Base-by-base conservation (phyloP, 305 asterid genomes). In the Fraxinus paxiana region DNA sequence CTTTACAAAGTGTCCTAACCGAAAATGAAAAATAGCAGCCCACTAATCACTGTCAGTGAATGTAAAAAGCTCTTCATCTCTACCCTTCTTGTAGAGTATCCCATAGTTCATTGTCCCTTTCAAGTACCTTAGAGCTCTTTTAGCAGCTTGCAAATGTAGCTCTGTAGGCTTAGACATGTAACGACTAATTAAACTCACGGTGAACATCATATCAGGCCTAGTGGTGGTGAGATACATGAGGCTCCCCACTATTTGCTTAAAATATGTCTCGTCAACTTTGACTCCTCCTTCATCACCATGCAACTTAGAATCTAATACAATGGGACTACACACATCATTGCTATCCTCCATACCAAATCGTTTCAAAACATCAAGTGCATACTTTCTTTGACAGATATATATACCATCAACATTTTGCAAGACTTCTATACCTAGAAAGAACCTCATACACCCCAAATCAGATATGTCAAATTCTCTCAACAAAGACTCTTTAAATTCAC, bases 101-200 rank as follows among this genome's bases (percentile, higher is more conserved):
- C 41, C 24, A 48, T 17, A 54, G 31, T 46, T n/a, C 2, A 26
- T 6, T 1, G 37, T 75, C 46, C 20, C 69, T 43, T 75, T 75
- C 17, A 75, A 18, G 35, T 75, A 75, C 33, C 69, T 43, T 4
- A 43, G 67, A 31, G 24, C 22, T 75, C 46, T 75, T 46, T 75
- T 75, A 24, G 79, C 37, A 17, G 24, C 26, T 20, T 18, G 28
- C n/a, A 20, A 26, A 46, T 75, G 34, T 46, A 15, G 13, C 46
- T 75, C 37, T 37, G 13, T 75, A 37, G 79, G 79, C 26, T 75
- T 46, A 43, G 18, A 75, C 79, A 75, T 43, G 18, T 31, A 75
- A 75, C 69, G 69, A 13, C 59, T 31, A 10, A 75, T 41, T 22
- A 75, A 43, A 43, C 79, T 26, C 6, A 75, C 10, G 5, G 0